Evolutionary conservation across 1,284 basidiomycete genomes (phyloP).

Genomic region (Pseudozyma tsukubaensis): DNA sequence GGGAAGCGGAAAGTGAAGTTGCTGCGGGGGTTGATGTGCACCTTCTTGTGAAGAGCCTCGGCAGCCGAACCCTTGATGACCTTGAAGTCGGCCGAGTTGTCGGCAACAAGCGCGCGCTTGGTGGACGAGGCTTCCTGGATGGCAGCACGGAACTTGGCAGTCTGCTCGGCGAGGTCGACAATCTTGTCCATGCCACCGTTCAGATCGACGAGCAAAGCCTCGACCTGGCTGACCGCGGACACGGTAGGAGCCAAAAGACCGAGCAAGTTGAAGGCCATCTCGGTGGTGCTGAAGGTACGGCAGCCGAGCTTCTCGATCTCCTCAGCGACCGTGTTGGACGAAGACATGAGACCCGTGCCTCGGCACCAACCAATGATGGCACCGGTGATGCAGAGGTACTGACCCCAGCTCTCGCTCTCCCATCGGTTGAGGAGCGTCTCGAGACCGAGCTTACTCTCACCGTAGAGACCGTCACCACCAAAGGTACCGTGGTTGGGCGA

Average conservation of each 20-base stretch:
- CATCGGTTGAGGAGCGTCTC: constrained; percentile 98
- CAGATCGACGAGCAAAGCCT: constrained; percentile 94
- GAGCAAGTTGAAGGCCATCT: constrained; percentile 99
- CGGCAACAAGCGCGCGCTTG: constrained; percentile 89
- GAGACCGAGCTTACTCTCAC: constrained; percentile 96
- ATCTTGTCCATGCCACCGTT: constrained; percentile 77
- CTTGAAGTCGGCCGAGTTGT: constrained; percentile 95
- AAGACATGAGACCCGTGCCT: constrained; percentile 96
- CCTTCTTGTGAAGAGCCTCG: constrained; percentile 90
- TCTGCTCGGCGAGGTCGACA: constrained; percentile 61
- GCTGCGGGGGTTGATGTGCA: constrained; percentile 92
- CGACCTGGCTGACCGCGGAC: constrained; percentile 99
- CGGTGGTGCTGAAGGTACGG: constrained; percentile 97
- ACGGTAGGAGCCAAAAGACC: constrained; percentile 97
- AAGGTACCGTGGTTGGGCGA: constrained; percentile 98
- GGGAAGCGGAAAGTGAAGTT: constrained; percentile 98
- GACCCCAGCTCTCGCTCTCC: constrained; percentile 94
- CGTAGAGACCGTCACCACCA: constrained; percentile 97
- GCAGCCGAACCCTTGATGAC: constrained; percentile 89
- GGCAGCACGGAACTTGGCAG: constrained; percentile 76
- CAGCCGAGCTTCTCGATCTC: constrained; percentile 93
- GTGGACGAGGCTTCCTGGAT: constrained; percentile 85
- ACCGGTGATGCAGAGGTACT: constrained; percentile 96
- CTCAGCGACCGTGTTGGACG: constrained; percentile 93
- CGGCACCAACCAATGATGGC: constrained; percentile 90